These are phyloP conservation scores for Ramaria sp. DNA, from an alignment of 768 basidiomycete species.

Conservation along the genomic window DNA sequence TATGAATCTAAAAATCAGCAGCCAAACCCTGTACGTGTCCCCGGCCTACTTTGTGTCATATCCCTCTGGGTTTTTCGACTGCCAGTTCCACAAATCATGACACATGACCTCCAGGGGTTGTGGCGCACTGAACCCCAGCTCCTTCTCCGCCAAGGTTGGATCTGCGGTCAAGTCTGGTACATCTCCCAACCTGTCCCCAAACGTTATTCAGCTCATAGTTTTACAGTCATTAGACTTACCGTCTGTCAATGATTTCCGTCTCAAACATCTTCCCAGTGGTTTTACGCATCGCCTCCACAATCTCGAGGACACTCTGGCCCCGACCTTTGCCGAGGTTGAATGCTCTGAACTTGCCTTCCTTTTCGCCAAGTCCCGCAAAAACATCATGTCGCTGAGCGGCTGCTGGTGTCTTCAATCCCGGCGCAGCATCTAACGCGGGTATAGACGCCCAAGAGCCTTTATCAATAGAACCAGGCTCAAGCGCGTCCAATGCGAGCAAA, in stretches of 20 bases:
- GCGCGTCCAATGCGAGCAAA: constrained; percentile 79
- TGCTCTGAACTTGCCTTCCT: constrained; percentile 67
- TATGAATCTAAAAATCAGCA: no score
- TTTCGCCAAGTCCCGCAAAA: constrained; percentile 41
- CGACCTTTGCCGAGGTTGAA: constrained; percentile 95
- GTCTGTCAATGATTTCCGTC: constrained; percentile 81
- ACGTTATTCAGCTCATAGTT: not conserved
- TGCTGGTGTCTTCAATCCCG: not conserved
- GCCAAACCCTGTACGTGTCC: no score
- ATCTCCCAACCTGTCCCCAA: constrained; percentile 64
- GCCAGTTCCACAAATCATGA: constrained; percentile 97
- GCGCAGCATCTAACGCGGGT: constrained; percentile 1
- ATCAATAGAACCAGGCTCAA: constrained; percentile 39
- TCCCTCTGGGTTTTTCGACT: constrained; percentile 81
- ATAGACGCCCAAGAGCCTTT: constrained; percentile 4
- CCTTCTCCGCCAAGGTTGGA: constrained; percentile 80
- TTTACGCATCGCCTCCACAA: constrained; percentile 88
- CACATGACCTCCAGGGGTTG: constrained; percentile 87
- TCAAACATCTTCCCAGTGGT: constrained; percentile 83
- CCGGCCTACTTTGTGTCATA: constrained; percentile 22
- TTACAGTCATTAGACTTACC: constrained; percentile 38
- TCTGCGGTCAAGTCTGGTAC: constrained; percentile 96
- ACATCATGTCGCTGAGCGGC: constrained; percentile 21
- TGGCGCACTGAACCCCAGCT: constrained; percentile 84
- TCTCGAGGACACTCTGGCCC: constrained; percentile 88